Percentiles rank a stretch among this genome's conserved stretches.
These are phyloP conservation scores for Ampelocalamus luodianensis DNA, from an alignment of 176 grass and related monocot genomes.

Conservation along the genomic window DNA sequence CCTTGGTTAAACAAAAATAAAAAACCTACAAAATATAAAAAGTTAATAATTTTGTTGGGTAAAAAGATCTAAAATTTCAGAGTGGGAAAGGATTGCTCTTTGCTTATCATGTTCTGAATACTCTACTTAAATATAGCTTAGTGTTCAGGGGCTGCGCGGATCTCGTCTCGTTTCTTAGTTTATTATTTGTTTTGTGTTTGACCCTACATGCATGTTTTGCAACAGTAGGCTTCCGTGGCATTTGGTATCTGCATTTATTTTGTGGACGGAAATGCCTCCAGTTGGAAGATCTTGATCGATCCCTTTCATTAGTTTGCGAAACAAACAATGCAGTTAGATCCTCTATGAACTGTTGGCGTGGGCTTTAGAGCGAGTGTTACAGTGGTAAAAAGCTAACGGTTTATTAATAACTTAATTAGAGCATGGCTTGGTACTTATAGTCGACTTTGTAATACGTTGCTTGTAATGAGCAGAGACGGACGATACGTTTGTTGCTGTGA, in stretches of 20 bases:
- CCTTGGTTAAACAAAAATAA: neutral
- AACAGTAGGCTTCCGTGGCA: neutral
- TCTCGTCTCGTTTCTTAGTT: slow-evolving; percentile 3
- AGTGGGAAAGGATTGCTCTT: neutral
- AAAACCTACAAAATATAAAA: neutral
- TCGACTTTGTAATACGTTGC: neutral
- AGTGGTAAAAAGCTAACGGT: neutral
- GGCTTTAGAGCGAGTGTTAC: neutral
- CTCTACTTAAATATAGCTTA: slow-evolving; percentile 32
- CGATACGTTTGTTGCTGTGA: neutral
- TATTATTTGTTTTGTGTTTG: slow-evolving; percentile 34
- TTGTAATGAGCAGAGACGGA: slow-evolving; percentile 3
- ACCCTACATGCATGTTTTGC: slow-evolving; percentile 23
- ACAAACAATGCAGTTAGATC: neutral
- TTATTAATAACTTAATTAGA: too few species aligned
- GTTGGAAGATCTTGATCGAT: neutral
- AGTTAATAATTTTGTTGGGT: neutral
- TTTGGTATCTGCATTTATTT: slow-evolving; percentile 3
- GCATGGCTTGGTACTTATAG: too few species aligned
- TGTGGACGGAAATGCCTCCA: neutral
- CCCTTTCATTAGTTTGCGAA: slow-evolving; percentile 32
- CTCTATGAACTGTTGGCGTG: slow-evolving; percentile 2
- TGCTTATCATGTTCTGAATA: slow-evolving; percentile 9
- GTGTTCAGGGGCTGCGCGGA: neutral
- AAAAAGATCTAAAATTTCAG: neutral